A percentile compares a stretch with the other conserved stretches of the same genome.
Evolutionary conservation across 257 asterid genomes (phyloP).

Genomic region (Petunia secreta): DNA sequence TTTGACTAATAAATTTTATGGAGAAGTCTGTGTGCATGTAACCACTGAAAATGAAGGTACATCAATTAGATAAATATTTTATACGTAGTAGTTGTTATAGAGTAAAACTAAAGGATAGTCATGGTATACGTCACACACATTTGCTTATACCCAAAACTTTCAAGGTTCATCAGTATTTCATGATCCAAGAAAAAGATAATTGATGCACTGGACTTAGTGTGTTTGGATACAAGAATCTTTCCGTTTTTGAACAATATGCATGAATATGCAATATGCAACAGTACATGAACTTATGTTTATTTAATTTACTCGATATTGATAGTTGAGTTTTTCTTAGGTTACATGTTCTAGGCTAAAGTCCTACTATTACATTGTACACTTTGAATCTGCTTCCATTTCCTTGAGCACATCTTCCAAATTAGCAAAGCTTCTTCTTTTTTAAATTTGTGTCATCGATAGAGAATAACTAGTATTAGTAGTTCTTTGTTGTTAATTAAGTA

Average conservation of each 20-base stretch:
- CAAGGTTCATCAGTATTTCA: slow-evolving; percentile 17
- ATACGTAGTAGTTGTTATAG: neutral
- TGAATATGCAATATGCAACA: slow-evolving; percentile 8
- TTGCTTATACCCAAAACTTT: neutral
- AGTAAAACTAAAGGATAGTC: neutral
- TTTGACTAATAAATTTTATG: neutral
- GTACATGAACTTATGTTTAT: too few species aligned
- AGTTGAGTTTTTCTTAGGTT: neutral
- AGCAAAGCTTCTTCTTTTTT: too few species aligned
- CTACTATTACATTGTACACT: neutral
- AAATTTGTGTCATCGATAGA: too few species aligned
- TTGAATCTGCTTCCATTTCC: neutral
- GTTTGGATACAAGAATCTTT: neutral
- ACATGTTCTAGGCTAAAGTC: neutral
- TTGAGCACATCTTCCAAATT: too few species aligned
- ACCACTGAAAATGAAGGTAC: neutral
- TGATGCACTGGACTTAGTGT: neutral
- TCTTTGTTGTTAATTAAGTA: too few species aligned
- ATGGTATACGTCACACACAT: neutral
- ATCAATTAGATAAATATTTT: neutral
- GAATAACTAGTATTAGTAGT: too few species aligned
- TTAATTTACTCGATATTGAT: neutral
- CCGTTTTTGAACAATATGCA: neutral
- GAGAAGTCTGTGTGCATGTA: neutral
- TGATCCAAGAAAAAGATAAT: neutral